These are phyloP conservation scores for Alisma plantagoaquatica DNA, from an alignment of 106 monocot genomes.

Conservation along the genomic window DNA sequence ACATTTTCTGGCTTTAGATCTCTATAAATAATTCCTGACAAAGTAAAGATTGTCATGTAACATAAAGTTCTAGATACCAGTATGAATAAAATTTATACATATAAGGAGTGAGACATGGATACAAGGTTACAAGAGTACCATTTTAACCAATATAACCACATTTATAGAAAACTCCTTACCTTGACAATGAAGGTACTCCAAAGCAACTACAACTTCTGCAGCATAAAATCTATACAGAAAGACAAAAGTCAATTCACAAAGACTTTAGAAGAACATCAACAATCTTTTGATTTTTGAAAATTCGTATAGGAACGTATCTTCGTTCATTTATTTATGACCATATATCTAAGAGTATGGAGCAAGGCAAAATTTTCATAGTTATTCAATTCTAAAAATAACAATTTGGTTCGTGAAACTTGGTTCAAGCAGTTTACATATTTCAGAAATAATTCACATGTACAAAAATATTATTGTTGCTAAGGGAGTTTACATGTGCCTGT, in stretches of 20 bases:
- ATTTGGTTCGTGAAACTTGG: no score
- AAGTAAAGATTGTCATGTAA: neutral
- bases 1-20: conserved; percentile 98
- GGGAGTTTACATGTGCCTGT: no score
- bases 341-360: neutral
- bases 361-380: neutral
- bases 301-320: neutral
- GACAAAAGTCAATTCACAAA: neutral
- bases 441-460: no score
- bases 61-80: neutral
- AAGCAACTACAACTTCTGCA: conserved; percentile 80
- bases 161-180: conserved; percentile 28
- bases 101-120: neutral
- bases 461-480: no score
- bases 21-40: conserved; percentile 85
- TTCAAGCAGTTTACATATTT: no score
- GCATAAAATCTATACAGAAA: conserved; percentile 76
- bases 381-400: neutral
- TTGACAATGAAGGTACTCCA: conserved; percentile 99
- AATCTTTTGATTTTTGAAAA: no score
- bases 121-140: neutral
- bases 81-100: neutral
- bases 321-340: neutral
- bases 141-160: neutral
- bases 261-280: no score